Conservation (phyloP, 139 green algal species). For the Micromonas commoda region DNA sequence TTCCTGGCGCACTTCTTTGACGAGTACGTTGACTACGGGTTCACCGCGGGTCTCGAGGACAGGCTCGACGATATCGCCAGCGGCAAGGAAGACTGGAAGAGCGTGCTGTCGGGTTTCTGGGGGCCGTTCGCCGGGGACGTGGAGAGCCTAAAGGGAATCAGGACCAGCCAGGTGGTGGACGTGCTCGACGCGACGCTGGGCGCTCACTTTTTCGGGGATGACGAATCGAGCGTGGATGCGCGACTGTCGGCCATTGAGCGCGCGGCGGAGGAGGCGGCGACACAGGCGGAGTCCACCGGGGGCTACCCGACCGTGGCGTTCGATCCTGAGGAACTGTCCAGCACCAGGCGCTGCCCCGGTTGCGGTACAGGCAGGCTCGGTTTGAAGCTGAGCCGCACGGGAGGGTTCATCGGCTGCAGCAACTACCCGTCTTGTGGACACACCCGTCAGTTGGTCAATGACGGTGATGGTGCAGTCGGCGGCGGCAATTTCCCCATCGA, state of each 20-base stretch:
- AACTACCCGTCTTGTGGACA: constrained; percentile 37
- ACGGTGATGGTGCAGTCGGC: too few relatives aligned
- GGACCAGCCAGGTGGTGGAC: constrained; percentile 53
- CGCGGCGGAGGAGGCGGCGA: not conserved
- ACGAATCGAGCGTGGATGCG: not conserved
- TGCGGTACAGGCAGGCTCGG: constrained; percentile 42
- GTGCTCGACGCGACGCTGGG: constrained; percentile 50
- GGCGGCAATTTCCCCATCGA: not conserved
- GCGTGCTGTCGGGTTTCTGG: constrained; percentile 56
- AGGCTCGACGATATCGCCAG: constrained; percentile 49
- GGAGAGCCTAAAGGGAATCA: constrained; percentile 28
- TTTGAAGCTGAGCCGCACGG: constrained; percentile 46
- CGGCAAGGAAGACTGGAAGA: constrained; percentile 41
- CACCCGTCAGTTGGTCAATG: constrained; percentile 9
- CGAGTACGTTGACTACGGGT: constrained; percentile 70
- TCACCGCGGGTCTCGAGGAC: constrained; percentile 49
- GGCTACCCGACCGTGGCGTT: not conserved
- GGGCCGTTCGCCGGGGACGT: constrained; percentile 48
- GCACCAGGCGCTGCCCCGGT: not conserved
- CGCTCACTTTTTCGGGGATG: constrained; percentile 39
- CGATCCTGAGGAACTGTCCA: not conserved
- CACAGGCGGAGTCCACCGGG: not conserved
- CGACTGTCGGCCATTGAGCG: not conserved
- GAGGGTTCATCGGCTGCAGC: constrained; percentile 53
- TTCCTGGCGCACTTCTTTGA: constrained; percentile 75